Evolutionary conservation across 2,329 filamentous ascomycete species (phyloP).

Genomic region (Colletotrichum filicis): DNA sequence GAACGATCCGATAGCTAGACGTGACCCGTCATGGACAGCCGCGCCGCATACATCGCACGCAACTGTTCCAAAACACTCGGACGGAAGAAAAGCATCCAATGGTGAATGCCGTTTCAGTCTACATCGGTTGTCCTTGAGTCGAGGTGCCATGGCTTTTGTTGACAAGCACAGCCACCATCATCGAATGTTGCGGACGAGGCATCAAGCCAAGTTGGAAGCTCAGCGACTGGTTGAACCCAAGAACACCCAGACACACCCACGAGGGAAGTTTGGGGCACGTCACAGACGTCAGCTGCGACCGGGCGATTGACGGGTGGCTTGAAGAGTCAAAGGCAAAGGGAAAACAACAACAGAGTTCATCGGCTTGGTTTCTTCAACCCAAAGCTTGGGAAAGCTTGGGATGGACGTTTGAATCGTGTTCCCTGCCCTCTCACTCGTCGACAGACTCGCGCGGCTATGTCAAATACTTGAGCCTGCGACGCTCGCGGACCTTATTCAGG

Average conservation of each 20-base stretch:
- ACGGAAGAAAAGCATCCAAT: constrained; percentile 31
- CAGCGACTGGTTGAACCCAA: constrained; percentile 15
- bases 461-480: constrained; percentile 26
- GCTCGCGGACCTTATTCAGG: constrained; percentile 30
- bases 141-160: constrained; percentile 20
- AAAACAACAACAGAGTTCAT: neutral
- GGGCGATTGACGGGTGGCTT: constrained; percentile 23
- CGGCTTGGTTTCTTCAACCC: constrained; percentile 20
- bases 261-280: constrained; percentile 25
- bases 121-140: constrained; percentile 27
- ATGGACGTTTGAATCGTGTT: constrained; percentile 30
- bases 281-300: constrained; percentile 29
- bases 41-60: constrained; percentile 17
- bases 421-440: constrained; percentile 18
- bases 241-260: constrained; percentile 16
- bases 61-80: constrained; percentile 32
- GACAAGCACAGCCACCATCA: constrained; percentile 29
- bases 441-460: constrained; percentile 25
- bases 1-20: constrained; percentile 28
- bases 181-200: constrained; percentile 19
- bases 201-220: constrained; percentile 15
- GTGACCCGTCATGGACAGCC: constrained; percentile 18
- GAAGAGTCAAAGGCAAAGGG: neutral
- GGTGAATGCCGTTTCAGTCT: constrained; percentile 33
- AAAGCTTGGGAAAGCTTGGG: constrained; percentile 12